Evolutionary conservation across 2,329 filamentous ascomycete genomes (phyloP), one percentile per base, ranked within the genome.

Genomic region (Fusarium ambrosium): DNA sequence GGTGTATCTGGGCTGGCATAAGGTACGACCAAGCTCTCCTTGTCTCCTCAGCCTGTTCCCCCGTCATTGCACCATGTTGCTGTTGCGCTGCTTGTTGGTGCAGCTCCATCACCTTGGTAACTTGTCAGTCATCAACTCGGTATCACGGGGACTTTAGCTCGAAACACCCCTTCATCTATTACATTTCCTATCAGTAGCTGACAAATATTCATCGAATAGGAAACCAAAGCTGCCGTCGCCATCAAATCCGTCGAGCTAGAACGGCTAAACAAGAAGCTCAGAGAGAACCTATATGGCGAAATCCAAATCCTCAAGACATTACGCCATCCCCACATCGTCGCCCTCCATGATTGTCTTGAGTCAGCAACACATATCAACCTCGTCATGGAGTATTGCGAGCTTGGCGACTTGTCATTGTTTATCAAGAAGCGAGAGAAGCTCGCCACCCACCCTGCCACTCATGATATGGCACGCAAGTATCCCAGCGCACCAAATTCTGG

Each of bases 371-470:
- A 97, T 80, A 98, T 98, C 85, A 97, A 99, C 84, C 90, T 99
- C 68, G 92, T 98, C 73, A 99, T 98, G 96, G 97, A 99, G 85
- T 98, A 97, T 85, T 98, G 97, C 85, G 95, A 97, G 81, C 89
- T 99, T 45, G 96, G 97, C 24, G 97, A 99, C 81, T 86, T 99
- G 68, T 97, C 97, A 13, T 89, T 96, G 64, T 98, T 99, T 84
- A 98, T 99, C 86, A 97, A 97, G 88, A 97, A 97, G 85, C 91
- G 96, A 70, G 92, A 96, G 70, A 94, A 92, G 80, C 90, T 98
- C 55, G 89, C 88, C 53, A 93, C 92, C 61, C 93, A 97, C 81
- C 91, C 93, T 32, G 93, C 94, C 63, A 97, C 96, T 4, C 90
- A 91, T 80, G 95, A 97, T 77, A 96, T 98, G 91, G 95, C 97